phyloP scores from a whole-genome alignment of 805 yeast species.

The Spathaspora boniae region DNA sequence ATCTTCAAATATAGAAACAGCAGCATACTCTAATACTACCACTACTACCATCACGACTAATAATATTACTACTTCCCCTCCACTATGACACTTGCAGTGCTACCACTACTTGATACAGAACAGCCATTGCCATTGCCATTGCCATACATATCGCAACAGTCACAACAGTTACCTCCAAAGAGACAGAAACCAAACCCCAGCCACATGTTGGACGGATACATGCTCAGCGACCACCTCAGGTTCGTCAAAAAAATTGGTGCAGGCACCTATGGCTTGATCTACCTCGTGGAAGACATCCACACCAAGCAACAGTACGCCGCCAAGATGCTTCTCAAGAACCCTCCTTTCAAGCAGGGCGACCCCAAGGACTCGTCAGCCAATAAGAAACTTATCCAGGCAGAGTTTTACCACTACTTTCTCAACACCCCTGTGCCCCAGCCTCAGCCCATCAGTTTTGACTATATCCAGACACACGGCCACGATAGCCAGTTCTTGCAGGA shows the following conservation, averaged over 20 bases:
- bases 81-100: conserved; percentile 12
- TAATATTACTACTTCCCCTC: conserved; percentile 2
- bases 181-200: conserved; percentile 6
- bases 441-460: conserved; percentile 19
- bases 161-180: conserved; percentile 1
- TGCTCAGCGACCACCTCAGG: conserved; percentile 31
- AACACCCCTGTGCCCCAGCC: conserved; percentile 15
- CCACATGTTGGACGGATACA: conserved; percentile 18
- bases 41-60: neutral
- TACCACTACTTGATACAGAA: conserved; percentile 11
- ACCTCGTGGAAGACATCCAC: conserved; percentile 55
- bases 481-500: conserved; percentile 51
- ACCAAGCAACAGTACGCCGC: conserved; percentile 60
- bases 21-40: neutral
- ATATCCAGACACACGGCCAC: conserved; percentile 22
- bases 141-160: conserved; percentile 6
- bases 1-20: neutral
- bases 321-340: conserved; percentile 60
- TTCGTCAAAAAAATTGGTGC: conserved; percentile 62
- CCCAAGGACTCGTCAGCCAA: conserved; percentile 28
- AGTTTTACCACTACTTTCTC: conserved; percentile 18
- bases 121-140: conserved; percentile 2
- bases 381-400: conserved; percentile 26
- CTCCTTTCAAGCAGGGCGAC: conserved; percentile 24
- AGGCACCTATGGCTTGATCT: conserved; percentile 84